Evolutionary conservation across 371 early-diverging fungal species (phyloP), one percentile per base, ranked within the genome.

Genomic region (Blakeslea trispora): DNA sequence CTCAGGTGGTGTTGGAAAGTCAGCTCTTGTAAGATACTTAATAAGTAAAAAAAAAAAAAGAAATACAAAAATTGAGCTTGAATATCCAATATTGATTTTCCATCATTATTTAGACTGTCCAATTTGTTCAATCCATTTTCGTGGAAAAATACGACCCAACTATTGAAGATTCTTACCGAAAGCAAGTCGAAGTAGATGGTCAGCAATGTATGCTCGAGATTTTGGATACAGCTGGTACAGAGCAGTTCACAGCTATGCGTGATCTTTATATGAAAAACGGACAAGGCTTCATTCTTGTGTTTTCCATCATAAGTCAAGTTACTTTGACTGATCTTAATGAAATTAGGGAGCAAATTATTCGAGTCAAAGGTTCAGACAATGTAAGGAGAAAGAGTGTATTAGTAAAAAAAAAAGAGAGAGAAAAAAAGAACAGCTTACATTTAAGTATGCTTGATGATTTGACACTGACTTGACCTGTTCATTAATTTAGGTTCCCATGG

Each of bases 181-280:
- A 92, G 65, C 91, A 91, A 63, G 88, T 92, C 28, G 92, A 92
- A 68, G 87, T 94, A 21, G 94, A 92, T 57, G 86, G 85, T 31
- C 85, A 88, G 55, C 90, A 89, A 68, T 92, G 91, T 65, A 89
- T 92, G 89, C 80, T 94, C 40, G 94, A 94, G 68, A 91, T 94
- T 55, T 75, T 94, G 45, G 94, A 94, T 74, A 94, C 94, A 28
- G 94, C 94, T 40, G 89, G 89, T 28, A 86, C 84, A 59, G 94
- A 94, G 69, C 94, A 92, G 75, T 92, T 92, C 58, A 92, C 93
- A 34, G 93, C 93, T 3, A 92, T 93, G 91, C 86, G 93, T 41
- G 95, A 94, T 70, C 75, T 93, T 10, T 93, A 93, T 66, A 91
- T 94, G 91, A 91, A 92, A 60, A 92, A 89, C 61, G 95, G 95